Conservation (phyloP, 108 stramenopile species). For the Licmophora abbreviata region DNA sequence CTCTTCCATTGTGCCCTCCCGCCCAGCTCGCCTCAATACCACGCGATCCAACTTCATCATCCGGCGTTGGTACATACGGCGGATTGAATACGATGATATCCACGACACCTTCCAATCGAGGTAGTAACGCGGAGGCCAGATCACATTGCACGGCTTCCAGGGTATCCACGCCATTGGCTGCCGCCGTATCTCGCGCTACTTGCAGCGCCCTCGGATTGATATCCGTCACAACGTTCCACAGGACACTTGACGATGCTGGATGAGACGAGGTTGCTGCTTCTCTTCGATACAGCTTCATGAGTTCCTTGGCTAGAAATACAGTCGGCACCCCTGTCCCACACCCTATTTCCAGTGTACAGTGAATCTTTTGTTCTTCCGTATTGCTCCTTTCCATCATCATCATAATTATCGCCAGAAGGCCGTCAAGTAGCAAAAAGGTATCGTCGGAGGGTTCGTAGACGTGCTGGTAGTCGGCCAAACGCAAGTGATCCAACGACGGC, state of each 20-base stretch:
- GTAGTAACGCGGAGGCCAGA: constrained; percentile 46
- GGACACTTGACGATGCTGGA: neutral
- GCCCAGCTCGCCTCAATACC: constrained; percentile 91
- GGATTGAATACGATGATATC: constrained; percentile 90
- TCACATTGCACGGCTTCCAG: constrained; percentile 57
- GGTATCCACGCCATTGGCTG: constrained; percentile 34
- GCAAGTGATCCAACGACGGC: constrained; percentile 65
- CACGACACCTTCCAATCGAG: constrained; percentile 21
- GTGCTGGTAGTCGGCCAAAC: constrained; percentile 44
- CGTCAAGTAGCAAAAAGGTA: constrained; percentile 82
- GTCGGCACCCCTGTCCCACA: constrained; percentile 75
- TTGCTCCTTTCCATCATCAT: neutral
- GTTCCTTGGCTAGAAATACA: constrained; percentile 45
- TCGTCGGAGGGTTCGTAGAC: constrained; percentile 91
- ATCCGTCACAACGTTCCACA: constrained; percentile 48
- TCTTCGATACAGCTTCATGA: constrained; percentile 9
- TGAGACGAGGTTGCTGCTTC: constrained; percentile 1
- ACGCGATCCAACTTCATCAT: constrained; percentile 67
- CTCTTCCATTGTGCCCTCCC: constrained; percentile 71
- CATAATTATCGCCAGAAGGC: constrained; percentile 34
- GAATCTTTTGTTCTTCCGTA: constrained; percentile 4
- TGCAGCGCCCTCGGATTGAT: constrained; percentile 68
- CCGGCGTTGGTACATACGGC: constrained; percentile 88
- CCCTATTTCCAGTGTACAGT: constrained; percentile 59
- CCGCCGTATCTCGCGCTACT: constrained; percentile 50